A percentile compares a stretch with the other conserved stretches of the same genome.
Evolutionary conservation across 2,329 filamentous ascomycete genomes (phyloP).

Genomic region (Aaosphaeria arxii): DNA sequence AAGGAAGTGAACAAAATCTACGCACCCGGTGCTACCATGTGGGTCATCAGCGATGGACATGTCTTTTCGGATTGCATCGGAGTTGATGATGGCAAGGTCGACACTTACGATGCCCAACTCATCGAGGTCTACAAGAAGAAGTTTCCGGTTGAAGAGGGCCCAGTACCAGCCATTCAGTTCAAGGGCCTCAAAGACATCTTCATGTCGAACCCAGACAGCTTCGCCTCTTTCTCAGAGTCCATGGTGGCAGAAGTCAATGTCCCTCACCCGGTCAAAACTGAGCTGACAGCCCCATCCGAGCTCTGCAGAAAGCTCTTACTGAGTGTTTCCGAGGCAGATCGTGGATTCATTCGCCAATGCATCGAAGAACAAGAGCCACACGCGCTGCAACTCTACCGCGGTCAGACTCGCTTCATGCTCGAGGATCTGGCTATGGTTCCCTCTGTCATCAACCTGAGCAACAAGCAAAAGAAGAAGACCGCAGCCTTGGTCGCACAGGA

Average conservation of each 20-base stretch:
- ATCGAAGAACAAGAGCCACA: constrained; percentile 27
- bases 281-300: constrained; percentile 24
- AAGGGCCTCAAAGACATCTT: constrained; percentile 29
- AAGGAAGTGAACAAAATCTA: constrained; percentile 41
- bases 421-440: constrained; percentile 30
- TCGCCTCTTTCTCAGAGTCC: constrained; percentile 18
- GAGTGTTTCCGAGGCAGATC: constrained; percentile 20
- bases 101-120: constrained; percentile 38
- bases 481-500: constrained; percentile 33
- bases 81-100: constrained; percentile 44
- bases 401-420: constrained; percentile 38
- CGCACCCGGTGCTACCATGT: constrained; percentile 40
- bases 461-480: constrained; percentile 34
- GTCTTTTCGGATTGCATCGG: constrained; percentile 44
- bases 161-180: constrained; percentile 23
- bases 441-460: constrained; percentile 20
- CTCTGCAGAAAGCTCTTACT: constrained; percentile 29
- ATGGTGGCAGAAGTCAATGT: constrained; percentile 17
- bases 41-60: constrained; percentile 45
- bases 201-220: constrained; percentile 18
- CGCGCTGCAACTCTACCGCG: constrained; percentile 32
- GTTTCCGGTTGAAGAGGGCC: constrained; percentile 14
- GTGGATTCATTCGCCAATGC: constrained; percentile 19
- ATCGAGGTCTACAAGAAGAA: constrained; percentile 36
- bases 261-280: constrained; percentile 27